Base-by-base conservation (phyloP, 2,329 filamentous ascomycete species). In the Pseudocercospora crystallina region DNA sequence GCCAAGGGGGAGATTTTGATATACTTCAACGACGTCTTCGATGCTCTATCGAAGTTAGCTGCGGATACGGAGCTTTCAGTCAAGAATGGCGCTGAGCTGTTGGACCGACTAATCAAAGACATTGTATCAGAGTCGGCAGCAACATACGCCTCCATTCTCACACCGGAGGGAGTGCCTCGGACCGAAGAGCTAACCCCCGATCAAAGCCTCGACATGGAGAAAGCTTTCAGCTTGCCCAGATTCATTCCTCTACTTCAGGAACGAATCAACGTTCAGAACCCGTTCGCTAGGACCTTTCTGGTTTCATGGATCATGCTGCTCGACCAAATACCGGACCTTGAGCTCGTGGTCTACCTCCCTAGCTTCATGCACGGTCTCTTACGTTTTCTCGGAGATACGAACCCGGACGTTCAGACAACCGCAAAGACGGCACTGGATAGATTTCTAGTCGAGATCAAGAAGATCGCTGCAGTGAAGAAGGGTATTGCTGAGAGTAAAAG, bases 1-100 rank as follows among this genome's bases (percentile, higher is more conserved):
- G 94, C 92, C 54, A 99, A 99, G 73, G 94, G 95, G 33, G 94
- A 99, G 72, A 94, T 99, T 14, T 73, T 99, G 59, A 82, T 95
- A 35, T 99, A 96, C 76, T 99, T 99, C 73, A 99, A 99, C 73
- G 88, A 95, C 65, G 94, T 99, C 57, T 99, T 99, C 67, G 94
- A 99, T 74, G 90, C 94, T 15, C 77, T 99, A 47, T 96, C 91
- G 76, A 97, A 96, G 81, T 82, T 99, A 61, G 91, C 92, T 12
- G 94, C 94, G 41, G 94, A 99, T 69, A 92, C 91, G 1, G 95
- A 99, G 69, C 77, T 96, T 5, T 97, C 92, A 0, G 95, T 99
- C 51, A 99, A 99, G 73, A 99, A 99, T 67, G 94, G 94, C 26
- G 94, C 94, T 15, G 94, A 99, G 69, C 80, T 99, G 42, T 80